Evolutionary conservation across 2,329 filamentous ascomycete genomes (phyloP), one percentile per base, ranked within the genome.

Genomic region (Aureobasidium sp.): DNA sequence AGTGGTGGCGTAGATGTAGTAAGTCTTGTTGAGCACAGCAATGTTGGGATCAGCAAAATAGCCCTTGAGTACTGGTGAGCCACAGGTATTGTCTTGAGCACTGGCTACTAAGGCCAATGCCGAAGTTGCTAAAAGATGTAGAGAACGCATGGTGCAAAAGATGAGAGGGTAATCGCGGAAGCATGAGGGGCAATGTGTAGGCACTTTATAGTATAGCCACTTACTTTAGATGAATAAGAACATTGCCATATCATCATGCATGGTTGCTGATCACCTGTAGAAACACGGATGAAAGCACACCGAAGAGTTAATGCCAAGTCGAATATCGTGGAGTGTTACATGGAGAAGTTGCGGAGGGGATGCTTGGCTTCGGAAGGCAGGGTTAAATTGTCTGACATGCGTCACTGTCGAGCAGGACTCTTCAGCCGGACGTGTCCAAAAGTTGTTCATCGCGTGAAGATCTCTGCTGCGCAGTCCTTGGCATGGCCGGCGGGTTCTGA

Each of bases 1-100:
- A 0, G 77, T 78, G 0, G 78, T 81, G 1, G 73, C 71, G 62
- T 78, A 80, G 47, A 81, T 74, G 68, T 80, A 81, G 64, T 78
- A 81, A 5, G 72, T 74, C 19, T 75, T 69, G 57, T 73, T 70
- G 60, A 77, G 78, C 17, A 77, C 70, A 19, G 70, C 76, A 27
- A 80, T 77, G 66, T 81, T 80, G 15, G 79, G 79, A 49, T 80
- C 78, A 0, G 78, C 78, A 60, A 74, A 77, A 29, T 54, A 53
- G 33, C 62, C 57, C 33, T 57, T 61, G 1, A 63, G 50, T 14
- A 63, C 62, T 64, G 15, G 67, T 35, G 47, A 52, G 24, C 57
- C 57, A 49, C 56, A 59, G 12, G 42, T 39, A 42, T 19, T 58
- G 14, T 35, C 37, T n/a, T 47, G 15, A 17, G 31, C 29, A 59